Percentiles rank a stretch among this genome's conserved stretches.
These are phyloP conservation scores for Trichoderma sp. DNA, from an alignment of 2,329 filamentous ascomycete genomes.

Conservation along the genomic window DNA sequence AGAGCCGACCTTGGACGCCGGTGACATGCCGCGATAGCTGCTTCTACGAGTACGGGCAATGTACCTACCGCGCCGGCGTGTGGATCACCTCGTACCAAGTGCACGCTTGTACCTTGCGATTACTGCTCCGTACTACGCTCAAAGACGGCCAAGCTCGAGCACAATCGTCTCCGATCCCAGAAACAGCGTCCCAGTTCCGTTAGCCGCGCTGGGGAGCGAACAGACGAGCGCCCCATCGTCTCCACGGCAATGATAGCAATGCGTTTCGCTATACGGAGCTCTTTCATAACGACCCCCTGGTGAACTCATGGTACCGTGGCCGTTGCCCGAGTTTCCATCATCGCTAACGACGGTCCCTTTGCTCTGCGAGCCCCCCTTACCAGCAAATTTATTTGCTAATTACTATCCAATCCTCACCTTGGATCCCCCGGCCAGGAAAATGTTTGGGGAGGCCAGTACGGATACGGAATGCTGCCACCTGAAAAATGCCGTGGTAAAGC, in stretches of 20 bases:
- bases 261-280: conserved; percentile 18
- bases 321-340: not conserved
- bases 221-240: conserved; percentile 16
- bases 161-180: not conserved
- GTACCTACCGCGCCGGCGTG: not conserved
- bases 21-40: not conserved
- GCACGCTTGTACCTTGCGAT: not conserved
- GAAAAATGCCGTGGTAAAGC: not conserved
- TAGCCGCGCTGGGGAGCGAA: not conserved
- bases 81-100: not conserved
- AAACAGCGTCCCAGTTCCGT: not conserved
- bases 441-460: not conserved
- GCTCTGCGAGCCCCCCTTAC: not conserved
- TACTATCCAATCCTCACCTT: not conserved
- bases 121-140: not conserved
- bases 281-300: not conserved
- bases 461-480: conserved; percentile 8
- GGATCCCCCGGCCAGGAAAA: not conserved
- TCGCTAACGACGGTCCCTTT: conserved; percentile 7
- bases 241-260: conserved; percentile 16
- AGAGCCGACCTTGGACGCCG: not conserved
- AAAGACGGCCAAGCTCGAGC: not conserved
- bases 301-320: not conserved
- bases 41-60: not conserved
- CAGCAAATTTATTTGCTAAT: conserved; percentile 8